Conservation (phyloP, 345 rosid genomes). For the Crucihimalaya himalaica region DNA sequence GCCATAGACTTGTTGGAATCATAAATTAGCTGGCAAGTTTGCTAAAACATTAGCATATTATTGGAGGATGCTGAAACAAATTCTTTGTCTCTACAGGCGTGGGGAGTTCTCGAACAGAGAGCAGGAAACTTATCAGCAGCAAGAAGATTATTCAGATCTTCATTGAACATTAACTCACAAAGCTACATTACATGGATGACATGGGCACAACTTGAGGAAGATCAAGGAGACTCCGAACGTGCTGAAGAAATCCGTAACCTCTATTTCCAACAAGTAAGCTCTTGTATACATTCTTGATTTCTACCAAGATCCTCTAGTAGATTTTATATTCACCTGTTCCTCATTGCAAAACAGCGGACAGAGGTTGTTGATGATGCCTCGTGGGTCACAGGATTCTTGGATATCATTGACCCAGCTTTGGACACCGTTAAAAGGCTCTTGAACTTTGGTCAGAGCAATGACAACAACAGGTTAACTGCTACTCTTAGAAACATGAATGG, state of each 20-base stretch:
- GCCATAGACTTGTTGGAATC: background rate
- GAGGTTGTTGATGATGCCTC: conserved; percentile 95
- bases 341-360: conserved; percentile 58
- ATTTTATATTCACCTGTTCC: background rate
- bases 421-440: conserved; percentile 81
- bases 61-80: conserved; percentile 2
- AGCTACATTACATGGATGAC: conserved; percentile 98
- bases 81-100: conserved; percentile 54
- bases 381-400: conserved; percentile 84
- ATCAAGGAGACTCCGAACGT: conserved; percentile 84
- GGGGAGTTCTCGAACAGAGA: conserved; percentile 97
- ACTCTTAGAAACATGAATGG: conserved; percentile 34
- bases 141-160: conserved; percentile 84
- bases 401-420: conserved; percentile 89
- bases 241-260: conserved; percentile 95
- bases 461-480: conserved; percentile 38
- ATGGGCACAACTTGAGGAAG: conserved; percentile 96
- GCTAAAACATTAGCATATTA: background rate
- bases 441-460: conserved; percentile 61
- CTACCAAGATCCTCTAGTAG: background rate
- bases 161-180: conserved; percentile 78
- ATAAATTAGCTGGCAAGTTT: background rate
- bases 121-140: conserved; percentile 84
- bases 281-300: background rate
- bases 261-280: conserved; percentile 85